Evolutionary conservation across 73 alveolate species (phyloP).

Genomic region (Stentor coeruleus): DNA sequence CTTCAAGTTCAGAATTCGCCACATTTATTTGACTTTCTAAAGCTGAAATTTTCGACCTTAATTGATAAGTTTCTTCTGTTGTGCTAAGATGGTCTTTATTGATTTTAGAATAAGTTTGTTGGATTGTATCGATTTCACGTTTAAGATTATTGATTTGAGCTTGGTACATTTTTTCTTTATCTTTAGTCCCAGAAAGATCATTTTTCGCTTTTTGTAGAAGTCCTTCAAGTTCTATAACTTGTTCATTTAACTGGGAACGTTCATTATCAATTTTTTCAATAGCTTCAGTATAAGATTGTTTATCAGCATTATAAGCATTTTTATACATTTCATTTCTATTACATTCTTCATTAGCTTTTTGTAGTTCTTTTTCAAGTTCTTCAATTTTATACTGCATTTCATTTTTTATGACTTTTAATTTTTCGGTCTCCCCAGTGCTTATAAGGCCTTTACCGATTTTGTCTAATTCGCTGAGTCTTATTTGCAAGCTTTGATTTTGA

Average conservation of each 20-base stretch:
- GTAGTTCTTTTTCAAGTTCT: constrained; percentile 21
- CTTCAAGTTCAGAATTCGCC: not conserved
- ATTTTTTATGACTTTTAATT: not conserved
- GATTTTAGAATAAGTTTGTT: not conserved
- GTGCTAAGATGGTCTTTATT: constrained; percentile 23
- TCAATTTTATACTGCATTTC: constrained; percentile 21
- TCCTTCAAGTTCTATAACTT: constrained; percentile 28
- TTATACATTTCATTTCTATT: constrained; percentile 1
- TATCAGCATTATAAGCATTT: constrained; percentile 39
- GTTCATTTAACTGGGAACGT: constrained; percentile 28
- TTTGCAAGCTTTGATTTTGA: constrained; percentile 33
- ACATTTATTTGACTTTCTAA: constrained; percentile 12
- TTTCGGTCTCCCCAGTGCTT: constrained; percentile 19
- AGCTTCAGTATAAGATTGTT: constrained; percentile 41
- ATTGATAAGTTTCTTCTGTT: constrained; percentile 12
- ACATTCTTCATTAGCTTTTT: constrained; percentile 17
- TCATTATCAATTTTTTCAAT: constrained; percentile 23
- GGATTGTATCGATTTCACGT: not conserved
- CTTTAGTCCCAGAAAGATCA: constrained; percentile 26
- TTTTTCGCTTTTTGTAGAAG: not conserved
- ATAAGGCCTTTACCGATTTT: constrained; percentile 12
- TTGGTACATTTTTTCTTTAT: not conserved
- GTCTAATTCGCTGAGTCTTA: constrained; percentile 28
- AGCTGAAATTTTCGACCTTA: not conserved
- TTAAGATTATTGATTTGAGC: not conserved